Evolutionary conservation across 176 grass and related monocot genomes (phyloP), one percentile per base, ranked within the genome.

Genomic region (Leersia perrieri): DNA sequence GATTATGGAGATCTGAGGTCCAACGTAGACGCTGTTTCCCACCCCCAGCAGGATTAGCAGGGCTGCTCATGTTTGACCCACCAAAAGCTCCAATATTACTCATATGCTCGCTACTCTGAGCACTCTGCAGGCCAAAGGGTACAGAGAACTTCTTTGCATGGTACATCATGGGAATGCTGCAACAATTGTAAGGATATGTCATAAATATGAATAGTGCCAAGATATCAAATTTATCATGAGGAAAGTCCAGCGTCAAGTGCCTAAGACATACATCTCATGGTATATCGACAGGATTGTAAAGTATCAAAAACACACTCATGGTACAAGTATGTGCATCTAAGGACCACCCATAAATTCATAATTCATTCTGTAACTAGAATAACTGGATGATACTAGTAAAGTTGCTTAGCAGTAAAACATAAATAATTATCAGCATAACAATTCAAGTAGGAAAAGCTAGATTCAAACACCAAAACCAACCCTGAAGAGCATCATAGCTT

Each of bases 1-100:
- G 92, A 61, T 89, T 91, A 71, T 98, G 95, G 69, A 98, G 95
- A 88, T 98, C 95, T 35, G 95, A 89, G 51, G 92, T 98, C 95
- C 95, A 98, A 64, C 95, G 76, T 63, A 98, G 58, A 9, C 95
- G 80, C 76, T 98, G 92, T 65, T 98, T 98, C 60, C 90, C 92
- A 81, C 55, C 88, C 14, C 88, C 90, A 71, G 80, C 71, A 71
- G 90, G 83, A 85, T 87, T 93, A 80, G 61, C 55, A 57, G 83
- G 68, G 84, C 75, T 90, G 71, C 73, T 94, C 72, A 88, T 80
- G 80, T 77, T 87, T 62, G 92, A 87, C 61, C 81, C 90, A 36
- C 88, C 66, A 20, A 92, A 81, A 89, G 63, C 84, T 83, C 90
- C 90, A 74, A 87, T 62, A 85, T 69, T 89, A 76, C 65, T 77